Base-by-base conservation (phyloP, 176 grass and related monocot species). In the Musa acuminata region DNA sequence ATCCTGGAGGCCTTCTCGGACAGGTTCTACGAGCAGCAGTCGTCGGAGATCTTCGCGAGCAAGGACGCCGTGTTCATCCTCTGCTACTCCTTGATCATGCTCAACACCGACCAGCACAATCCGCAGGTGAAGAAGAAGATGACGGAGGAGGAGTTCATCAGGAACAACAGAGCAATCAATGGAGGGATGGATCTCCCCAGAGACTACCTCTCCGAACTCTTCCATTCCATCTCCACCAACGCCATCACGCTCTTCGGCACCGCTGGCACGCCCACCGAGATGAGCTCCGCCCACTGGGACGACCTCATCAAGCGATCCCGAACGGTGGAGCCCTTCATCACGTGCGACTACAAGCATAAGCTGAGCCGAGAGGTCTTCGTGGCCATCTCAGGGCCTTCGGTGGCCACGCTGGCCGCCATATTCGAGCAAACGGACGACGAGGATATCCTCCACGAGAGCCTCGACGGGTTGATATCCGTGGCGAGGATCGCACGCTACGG, bases 51-150 rank as follows among this genome's bases (percentile, higher is more conserved):
- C 29, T 98, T 98, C 79, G 88, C 77, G 25, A 87, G 81, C 53
- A 93, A 93, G 76, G 94, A 98, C 72, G 94, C 90, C 0, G 90
- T 89, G 0, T 87, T 98, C 83, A 86, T 91, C 86, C 86, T 91
- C 26, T 93, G 85, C 79, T 98, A 98, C 88, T 93, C 90, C 1
- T 69, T 98, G 75, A 98, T 98, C 78, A 98, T 98, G 95, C 90
- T 98, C 73, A 98, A 98, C 84, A 98, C 94, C 52, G 88, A 98
- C 59, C 94, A 87, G 49, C 94, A 93, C 88, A 98, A 98, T 72
- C 90, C 90, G 12, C 94, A 93, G 81, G 94, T 98, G 12, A 98
- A 91, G 88, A 98, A 93, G 84, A 98, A 93, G 79, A 98, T 98
- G 94, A 79, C 94, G 0, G 87, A 91, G 81, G 94, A 98, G 53